Evolutionary conservation across 2,329 filamentous ascomycete genomes (phyloP).

Genomic region (Ceratocystis cacaofunesta): DNA sequence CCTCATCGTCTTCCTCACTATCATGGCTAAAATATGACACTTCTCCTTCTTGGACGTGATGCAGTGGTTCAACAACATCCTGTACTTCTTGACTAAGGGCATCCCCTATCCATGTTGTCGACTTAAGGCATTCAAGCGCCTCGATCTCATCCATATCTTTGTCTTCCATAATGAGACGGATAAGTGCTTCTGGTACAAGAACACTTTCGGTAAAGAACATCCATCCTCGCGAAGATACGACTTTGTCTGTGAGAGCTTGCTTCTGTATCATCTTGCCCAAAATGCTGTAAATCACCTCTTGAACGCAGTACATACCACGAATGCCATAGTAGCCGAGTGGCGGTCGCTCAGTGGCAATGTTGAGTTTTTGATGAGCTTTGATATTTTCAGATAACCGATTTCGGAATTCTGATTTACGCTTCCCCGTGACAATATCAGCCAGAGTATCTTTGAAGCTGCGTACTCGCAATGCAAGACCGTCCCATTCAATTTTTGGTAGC

Average conservation of each 20-base stretch:
- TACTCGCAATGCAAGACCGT: slow-evolving; percentile 43
- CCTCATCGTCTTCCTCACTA: not conserved
- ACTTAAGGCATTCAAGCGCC: slow-evolving; percentile 42
- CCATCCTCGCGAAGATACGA: slow-evolving; percentile 52
- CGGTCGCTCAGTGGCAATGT: slow-evolving; percentile 40
- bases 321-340: slow-evolving; percentile 73
- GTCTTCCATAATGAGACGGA: slow-evolving; percentile 42
- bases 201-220: slow-evolving; percentile 58
- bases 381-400: slow-evolving; percentile 40
- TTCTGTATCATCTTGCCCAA: slow-evolving; percentile 47
- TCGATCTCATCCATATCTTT: slow-evolving; percentile 31
- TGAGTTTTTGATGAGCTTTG: slow-evolving; percentile 42
- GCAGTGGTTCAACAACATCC: slow-evolving; percentile 17
- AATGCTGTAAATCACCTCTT: slow-evolving; percentile 47
- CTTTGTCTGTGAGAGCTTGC: slow-evolving; percentile 45
- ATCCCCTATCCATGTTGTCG: slow-evolving; percentile 53
- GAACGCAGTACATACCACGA: slow-evolving; percentile 57
- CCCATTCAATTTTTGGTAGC: slow-evolving; percentile 63
- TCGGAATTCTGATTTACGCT: slow-evolving; percentile 46
- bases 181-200: slow-evolving; percentile 56
- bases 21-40: slow-evolving; percentile 16
- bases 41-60: slow-evolving; percentile 21
- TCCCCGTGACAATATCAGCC: slow-evolving; percentile 40
- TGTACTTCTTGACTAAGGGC: slow-evolving; percentile 50
- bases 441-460: slow-evolving; percentile 40